Evolutionary conservation across 2,329 filamentous ascomycete genomes (phyloP).

Genomic region (Lecanicillium sp.): DNA sequence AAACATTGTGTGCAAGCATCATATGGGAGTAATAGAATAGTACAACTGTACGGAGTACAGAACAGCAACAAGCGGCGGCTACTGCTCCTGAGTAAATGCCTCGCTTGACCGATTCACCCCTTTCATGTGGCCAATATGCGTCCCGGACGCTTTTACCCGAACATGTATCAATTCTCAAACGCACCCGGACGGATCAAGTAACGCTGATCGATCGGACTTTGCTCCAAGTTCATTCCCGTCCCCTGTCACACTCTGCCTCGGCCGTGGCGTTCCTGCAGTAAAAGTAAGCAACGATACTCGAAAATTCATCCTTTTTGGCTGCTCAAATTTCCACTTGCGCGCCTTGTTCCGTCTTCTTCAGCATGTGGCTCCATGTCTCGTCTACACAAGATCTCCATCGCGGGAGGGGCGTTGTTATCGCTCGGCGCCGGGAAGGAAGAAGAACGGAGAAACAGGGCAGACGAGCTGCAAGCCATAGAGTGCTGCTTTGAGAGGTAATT

Average conservation of each 20-base stretch:
- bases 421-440: neutral
- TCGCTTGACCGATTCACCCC: neutral
- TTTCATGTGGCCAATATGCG: neutral
- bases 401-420: slow-evolving; percentile 2
- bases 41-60: too few species aligned
- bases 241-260: neutral
- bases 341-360: neutral
- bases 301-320: neutral
- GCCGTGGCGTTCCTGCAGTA: neutral
- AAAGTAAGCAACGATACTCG: neutral
- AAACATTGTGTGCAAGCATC: too few species aligned
- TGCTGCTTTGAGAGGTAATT: neutral
- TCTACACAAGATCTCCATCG: neutral
- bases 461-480: neutral
- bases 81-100: neutral
- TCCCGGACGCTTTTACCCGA: too few species aligned
- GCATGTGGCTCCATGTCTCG: neutral
- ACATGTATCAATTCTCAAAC: neutral
- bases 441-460: neutral
- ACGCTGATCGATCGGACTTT: neutral
- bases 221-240: neutral
- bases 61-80: neutral
- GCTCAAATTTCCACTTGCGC: neutral
- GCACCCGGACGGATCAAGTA: neutral
- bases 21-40: too few species aligned